Base-by-base conservation (phyloP, 305 asterid species). In the Fraxinus sp. region DNA sequence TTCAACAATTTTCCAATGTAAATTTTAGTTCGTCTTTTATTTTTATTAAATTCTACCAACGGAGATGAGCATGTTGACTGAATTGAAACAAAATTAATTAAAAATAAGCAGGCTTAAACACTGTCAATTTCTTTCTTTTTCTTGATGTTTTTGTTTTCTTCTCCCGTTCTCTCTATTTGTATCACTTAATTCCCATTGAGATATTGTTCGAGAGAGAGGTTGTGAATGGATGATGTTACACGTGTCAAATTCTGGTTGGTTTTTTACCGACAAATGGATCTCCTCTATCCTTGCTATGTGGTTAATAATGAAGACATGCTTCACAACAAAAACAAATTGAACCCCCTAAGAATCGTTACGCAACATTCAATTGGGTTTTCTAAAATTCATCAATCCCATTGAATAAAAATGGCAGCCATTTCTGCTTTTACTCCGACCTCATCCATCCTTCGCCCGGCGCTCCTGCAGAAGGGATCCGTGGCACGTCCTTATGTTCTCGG, bases 351-450 rank as follows among this genome's bases (percentile, higher is more conserved):
- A 77, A 24, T 2, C 30, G 74, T 20, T 11, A 68, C 83, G 33
- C 68, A 66, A 66, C 30, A 24, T 46, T 24, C 66, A 11, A 52
- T 8, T 14, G 26, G 36, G 75, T 24, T 71, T 14, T 26, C 73
- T 24, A 39, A 59, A 22, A 64, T 70, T 70, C 84, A 77, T 80
- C 59, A 81, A 44, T 49, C 66, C 79, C 55, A 44, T 20, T 64
- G 59, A 62, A 32, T 39, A 77, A 83, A 82, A 49, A 91, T 91
- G 94, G 92, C 91, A 36, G 79, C 89, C 74, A 72, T 84, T 83
- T 80, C 88, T 6, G 89, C 89, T 76, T 81, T 85, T 82, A 74
- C 87, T 59, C 16, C 93, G 16, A 74, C 87, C 80, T 88, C 90
- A 6, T 84, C 83, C 9, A 78, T 86, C 3, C 37, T 89, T 44